Evolutionary conservation across 2,329 filamentous ascomycete species (phyloP), one percentile per base, ranked within the genome.

Genomic region (Penicillium sp.): DNA sequence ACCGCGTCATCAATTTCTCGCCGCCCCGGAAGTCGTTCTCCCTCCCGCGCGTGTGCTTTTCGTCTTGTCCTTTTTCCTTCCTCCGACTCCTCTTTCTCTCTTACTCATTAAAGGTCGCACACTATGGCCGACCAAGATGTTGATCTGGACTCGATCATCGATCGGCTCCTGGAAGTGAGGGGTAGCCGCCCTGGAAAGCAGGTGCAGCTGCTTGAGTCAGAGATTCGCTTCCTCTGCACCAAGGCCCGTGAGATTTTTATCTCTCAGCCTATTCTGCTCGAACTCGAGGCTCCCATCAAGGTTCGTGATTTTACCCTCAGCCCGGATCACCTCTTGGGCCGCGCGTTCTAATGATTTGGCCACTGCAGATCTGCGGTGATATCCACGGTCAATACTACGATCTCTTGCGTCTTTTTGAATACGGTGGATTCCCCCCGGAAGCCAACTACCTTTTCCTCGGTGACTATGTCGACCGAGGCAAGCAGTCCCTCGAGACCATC

Each of bases 371-470:
- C 71, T 97, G 93, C 76, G 94, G 94, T 77, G 94, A 97, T 78
- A 97, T 99, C 66, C 94, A 97, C 76, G 94, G 94, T 63, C 94
- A 99, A 80, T 99, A 99, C 80, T 96, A 96, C 76, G 94, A 99
- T 75, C 84, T 99, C 58, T 83, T 99, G 64, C 90, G 94, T 70
- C 83, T 99, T 57, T 99, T 99, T 76, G 94, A 99, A 78, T 96
- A 96, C 72, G 93, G 94, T 65, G 94, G 94, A 60, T 97, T 99
- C 79, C 94, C 94, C 51, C 94, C 94, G 13, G 92, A 97, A 79
- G 92, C 94, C 70, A 99, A 99, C 82, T 99, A 97, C 78, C 90
- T 99, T 66, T 99, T 99, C 83, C 88, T 99, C 46, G 94, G 94
- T 65, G 94, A 99, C 74, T 99, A 99, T 70, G 94, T 99, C 68